Base-by-base conservation (phyloP, 2,329 filamentous ascomycete species). In the Clonostachys sp. region DNA sequence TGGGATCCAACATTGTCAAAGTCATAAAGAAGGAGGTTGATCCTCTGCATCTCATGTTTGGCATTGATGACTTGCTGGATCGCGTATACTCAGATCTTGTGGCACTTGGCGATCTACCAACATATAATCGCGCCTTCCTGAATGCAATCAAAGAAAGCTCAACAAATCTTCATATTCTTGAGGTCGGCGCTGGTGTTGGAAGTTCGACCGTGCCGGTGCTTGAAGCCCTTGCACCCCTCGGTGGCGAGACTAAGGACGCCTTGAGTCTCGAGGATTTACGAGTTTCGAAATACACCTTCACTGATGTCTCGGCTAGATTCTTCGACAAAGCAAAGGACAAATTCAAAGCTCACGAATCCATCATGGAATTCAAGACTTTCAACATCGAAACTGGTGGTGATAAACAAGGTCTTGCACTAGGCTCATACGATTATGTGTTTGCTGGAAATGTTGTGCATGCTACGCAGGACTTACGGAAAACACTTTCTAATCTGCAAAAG, bases 141-240 rank as follows among this genome's bases (percentile, higher is more conserved):
- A 57, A 48, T 20, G 63, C 39, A 42, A 55, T 46, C 36, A 58
- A 55, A 59, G 53, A 3, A 57, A 55, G 5, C 55, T 57, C 5
- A 53, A 55, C 12, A 53, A 30, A 30, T 30, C 24, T 71, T 10
- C 56, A 61, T 5, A 59, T 73, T 38, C 56, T 74, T 1, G 71
- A 74, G 47, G 57, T 73, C 14, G 71, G 69, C 3, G 67, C 65
- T 2, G 68, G 68, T 2, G 72, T 64, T 1, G 67, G 68, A 6
- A 59, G 58, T 9, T 58, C 64, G 8, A 66, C 66, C 24, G 24
- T 30, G 24, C 24, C 24, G 9, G 24, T 30, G 2, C 24, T 30
- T 10, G 24, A 30, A 30, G 24, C 24, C 10, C 24, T 30, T 10
- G 24, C 24, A 30, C 24, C 24, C 3, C 24, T 30, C 3, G 8